Conservation (phyloP, 129 eudicot species). For the Calendula officinalis region DNA sequence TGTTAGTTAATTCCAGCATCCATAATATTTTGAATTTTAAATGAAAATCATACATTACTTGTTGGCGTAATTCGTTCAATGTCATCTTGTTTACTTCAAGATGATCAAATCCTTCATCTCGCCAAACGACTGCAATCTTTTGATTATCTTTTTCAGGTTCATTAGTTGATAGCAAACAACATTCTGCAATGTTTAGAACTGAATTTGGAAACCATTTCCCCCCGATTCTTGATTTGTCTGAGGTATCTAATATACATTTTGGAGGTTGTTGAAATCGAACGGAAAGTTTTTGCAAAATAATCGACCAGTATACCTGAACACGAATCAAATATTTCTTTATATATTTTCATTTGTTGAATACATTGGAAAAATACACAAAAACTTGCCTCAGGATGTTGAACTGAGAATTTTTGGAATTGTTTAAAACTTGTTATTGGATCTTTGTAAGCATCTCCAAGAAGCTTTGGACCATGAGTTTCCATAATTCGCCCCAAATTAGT, state of each 20-base stretch:
- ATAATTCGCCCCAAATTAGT: conserved; percentile 73
- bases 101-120: conserved; percentile 71
- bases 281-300: conserved; percentile 58
- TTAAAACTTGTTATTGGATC: conserved; percentile 74
- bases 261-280: conserved; percentile 57
- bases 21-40: background rate
- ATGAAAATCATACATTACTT: conserved; percentile 73
- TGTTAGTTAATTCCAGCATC: background rate
- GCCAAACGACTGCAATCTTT: conserved; percentile 74
- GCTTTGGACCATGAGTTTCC: conserved; percentile 80
- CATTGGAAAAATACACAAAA: background rate
- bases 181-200: conserved; percentile 75
- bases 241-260: conserved; percentile 64
- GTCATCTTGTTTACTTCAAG: conserved; percentile 59
- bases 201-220: conserved; percentile 94
- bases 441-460: conserved; percentile 59
- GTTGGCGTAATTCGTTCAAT: conserved; percentile 59
- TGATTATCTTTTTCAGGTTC: conserved; percentile 48
- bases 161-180: conserved; percentile 60
- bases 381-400: conserved; percentile 78
- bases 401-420: conserved; percentile 63
- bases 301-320: conserved; percentile 76
- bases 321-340: background rate
- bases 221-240: conserved; percentile 53
- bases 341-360: background rate